Percentiles rank a stretch among this genome's conserved stretches.
phyloP scores from a whole-genome alignment of 768 basidiomycete genomes.

The Pholiota molesta region DNA sequence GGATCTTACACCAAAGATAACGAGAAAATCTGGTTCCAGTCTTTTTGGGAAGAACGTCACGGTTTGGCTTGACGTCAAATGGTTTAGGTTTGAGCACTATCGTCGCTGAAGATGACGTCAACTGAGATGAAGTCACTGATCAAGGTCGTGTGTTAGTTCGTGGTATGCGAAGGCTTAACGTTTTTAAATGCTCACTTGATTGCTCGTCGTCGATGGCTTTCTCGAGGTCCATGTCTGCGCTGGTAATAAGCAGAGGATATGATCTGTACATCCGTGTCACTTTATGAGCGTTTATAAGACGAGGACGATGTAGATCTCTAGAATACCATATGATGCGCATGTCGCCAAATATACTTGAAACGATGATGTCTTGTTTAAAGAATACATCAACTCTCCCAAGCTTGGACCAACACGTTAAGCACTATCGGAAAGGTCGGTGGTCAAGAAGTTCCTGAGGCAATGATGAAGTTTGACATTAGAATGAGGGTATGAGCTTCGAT shows the following conservation, averaged over 20 bases:
- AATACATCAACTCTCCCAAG: background rate
- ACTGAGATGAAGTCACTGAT: constrained; percentile 11
- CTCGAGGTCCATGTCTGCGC: constrained; percentile 1
- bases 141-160: background rate
- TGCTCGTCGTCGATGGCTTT: background rate
- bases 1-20: constrained; percentile 35
- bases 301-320: background rate
- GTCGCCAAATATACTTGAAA: constrained; percentile 4
- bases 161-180: background rate
- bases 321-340: background rate
- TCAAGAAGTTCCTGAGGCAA: background rate
- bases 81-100: constrained; percentile 26
- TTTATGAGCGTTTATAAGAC: background rate
- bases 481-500: background rate
- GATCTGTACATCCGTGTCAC: background rate
- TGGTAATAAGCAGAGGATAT: background rate
- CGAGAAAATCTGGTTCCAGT: constrained; percentile 12
- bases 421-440: background rate
- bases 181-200: background rate
- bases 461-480: background rate
- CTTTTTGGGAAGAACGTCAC: constrained; percentile 32
- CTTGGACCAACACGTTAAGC: background rate
- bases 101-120: constrained; percentile 22
- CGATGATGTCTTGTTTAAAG: background rate
- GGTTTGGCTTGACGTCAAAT: constrained; percentile 19